Conservation (phyloP, 2,329 filamentous ascomycete species). For the Colletotrichum melonis region DNA sequence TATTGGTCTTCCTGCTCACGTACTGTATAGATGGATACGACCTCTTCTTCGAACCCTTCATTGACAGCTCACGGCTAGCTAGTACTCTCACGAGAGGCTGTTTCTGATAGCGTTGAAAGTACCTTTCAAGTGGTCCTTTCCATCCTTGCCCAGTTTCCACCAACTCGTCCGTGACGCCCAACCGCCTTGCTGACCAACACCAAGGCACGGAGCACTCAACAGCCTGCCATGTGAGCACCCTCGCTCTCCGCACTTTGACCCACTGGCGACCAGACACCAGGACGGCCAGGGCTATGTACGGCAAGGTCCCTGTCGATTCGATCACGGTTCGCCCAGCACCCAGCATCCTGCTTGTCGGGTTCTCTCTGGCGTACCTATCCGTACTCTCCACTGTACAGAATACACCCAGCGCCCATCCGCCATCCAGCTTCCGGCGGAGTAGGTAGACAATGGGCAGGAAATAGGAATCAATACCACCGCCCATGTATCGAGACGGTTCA, state of each 20-base stretch:
- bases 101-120: conserved; percentile 6
- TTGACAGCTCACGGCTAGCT: background rate
- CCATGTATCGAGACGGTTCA: background rate
- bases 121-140: background rate
- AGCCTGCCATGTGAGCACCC: conserved; percentile 29
- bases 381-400: background rate
- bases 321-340: background rate
- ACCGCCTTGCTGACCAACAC: conserved; percentile 27
- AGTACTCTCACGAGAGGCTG: background rate
- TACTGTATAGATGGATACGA: background rate
- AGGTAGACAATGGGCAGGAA: background rate
- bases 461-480: too few relatives aligned
- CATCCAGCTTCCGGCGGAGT: background rate
- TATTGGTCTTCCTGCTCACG: background rate
- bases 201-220: conserved; percentile 28
- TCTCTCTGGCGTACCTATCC: background rate
- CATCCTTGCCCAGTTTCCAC: conserved; percentile 4
- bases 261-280: background rate
- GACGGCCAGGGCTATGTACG: background rate
- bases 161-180: background rate
- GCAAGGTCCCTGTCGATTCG: conserved; percentile 9
- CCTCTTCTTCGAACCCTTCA: background rate
- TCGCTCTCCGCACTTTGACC: conserved; percentile 12
- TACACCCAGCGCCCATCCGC: background rate
- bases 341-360: background rate